Percentiles rank a stretch among this genome's conserved stretches.
These are phyloP conservation scores for Aspergillus unguis DNA, from an alignment of 2,329 filamentous ascomycete species.

Conservation along the genomic window DNA sequence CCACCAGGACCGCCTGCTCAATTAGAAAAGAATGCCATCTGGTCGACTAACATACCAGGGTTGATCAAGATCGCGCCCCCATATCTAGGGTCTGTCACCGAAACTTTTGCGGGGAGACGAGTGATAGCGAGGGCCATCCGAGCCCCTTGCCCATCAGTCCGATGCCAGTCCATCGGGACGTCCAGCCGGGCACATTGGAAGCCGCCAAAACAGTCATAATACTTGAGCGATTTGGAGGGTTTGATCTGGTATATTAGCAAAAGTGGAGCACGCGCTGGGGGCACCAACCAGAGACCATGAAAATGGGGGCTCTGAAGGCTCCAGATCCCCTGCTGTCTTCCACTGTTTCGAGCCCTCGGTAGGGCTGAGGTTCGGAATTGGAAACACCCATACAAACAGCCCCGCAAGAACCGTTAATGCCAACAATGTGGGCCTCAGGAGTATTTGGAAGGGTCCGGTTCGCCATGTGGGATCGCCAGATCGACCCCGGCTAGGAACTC, in stretches of 20 bases:
- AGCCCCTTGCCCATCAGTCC: constrained; percentile 30
- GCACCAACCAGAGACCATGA: constrained; percentile 16
- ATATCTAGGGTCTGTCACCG: constrained; percentile 42
- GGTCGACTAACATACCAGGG: constrained; percentile 30
- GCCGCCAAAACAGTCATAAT: constrained; percentile 43
- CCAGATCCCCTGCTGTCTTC: too few relatives aligned
- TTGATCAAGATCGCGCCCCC: constrained; percentile 50
- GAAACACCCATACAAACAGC: constrained; percentile 11
- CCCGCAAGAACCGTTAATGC: constrained; percentile 10
- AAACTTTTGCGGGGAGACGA: constrained; percentile 45
- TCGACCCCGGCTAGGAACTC: background rate
- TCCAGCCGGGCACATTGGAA: constrained; percentile 50
- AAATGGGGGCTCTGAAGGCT: constrained; percentile 2
- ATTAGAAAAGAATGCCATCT: background rate
- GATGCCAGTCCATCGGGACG: constrained; percentile 49
- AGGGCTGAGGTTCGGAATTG: background rate
- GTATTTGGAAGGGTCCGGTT: background rate
- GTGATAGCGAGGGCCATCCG: constrained; percentile 45
- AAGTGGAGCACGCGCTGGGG: too few relatives aligned
- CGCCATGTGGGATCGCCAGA: background rate
- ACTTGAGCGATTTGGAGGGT: constrained; percentile 31
- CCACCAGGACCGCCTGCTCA: constrained; percentile 43
- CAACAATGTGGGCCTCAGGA: constrained; percentile 6
- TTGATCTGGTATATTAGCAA: constrained; percentile 17
- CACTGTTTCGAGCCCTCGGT: too few relatives aligned